phyloP scores from a whole-genome alignment of 2,329 filamentous ascomycete species.

The Hymenoscyphus scutula region DNA sequence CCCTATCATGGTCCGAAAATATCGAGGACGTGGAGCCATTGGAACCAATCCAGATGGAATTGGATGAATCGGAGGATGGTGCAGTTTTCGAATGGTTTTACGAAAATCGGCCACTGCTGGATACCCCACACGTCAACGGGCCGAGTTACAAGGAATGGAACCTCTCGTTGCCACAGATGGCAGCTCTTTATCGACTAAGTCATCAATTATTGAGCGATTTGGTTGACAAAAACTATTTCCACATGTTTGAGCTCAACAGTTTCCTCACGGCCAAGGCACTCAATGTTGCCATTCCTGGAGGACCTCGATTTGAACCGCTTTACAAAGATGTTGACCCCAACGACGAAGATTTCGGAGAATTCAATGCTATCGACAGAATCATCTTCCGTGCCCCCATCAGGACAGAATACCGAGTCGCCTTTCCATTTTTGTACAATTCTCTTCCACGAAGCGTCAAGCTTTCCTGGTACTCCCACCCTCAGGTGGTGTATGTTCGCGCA shows the following conservation, averaged over 20 bases:
- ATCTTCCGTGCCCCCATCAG: conserved; percentile 95
- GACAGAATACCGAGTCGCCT: conserved; percentile 93
- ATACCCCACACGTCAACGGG: conserved; percentile 92
- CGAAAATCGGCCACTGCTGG: conserved; percentile 84
- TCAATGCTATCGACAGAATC: conserved; percentile 98
- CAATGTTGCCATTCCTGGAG: conserved; percentile 96
- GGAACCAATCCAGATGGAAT: conserved; percentile 97
- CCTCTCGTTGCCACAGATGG: conserved; percentile 90
- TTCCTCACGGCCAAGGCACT: conserved; percentile 95
- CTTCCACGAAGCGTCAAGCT: conserved; percentile 90
- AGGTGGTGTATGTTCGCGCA: conserved; percentile 84
- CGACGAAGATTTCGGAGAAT: conserved; percentile 98
- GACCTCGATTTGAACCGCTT: conserved; percentile 90
- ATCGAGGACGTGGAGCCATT: conserved; percentile 97
- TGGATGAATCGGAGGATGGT: conserved; percentile 89
- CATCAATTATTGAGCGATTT: conserved; percentile 87
- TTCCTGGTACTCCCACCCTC: conserved; percentile 90
- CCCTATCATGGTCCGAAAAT: conserved; percentile 96
- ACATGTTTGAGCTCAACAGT: conserved; percentile 93
- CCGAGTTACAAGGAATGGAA: conserved; percentile 98
- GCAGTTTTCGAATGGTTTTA: conserved; percentile 98
- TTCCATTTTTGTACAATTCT: conserved; percentile 94
- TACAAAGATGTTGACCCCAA: conserved; percentile 99
- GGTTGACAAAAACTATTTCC: conserved; percentile 95
- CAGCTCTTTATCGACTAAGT: conserved; percentile 87